Evolutionary conservation across 306 rosid genomes (phyloP), one percentile per base, ranked within the genome.

Genomic region (Mucuna pruriens): DNA sequence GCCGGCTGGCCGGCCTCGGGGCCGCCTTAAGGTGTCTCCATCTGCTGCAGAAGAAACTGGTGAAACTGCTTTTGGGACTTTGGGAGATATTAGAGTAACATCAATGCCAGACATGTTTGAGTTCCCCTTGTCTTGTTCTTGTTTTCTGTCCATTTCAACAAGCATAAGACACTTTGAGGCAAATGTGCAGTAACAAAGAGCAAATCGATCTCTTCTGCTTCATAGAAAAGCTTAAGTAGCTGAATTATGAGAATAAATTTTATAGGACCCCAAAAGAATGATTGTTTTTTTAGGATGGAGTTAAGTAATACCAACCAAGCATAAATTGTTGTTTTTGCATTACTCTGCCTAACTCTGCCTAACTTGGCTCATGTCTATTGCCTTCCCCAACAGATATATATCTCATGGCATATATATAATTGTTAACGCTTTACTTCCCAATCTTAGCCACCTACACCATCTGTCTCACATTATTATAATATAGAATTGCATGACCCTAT

Each of bases 1-100:
- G 16, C 97, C 92, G 0, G 91, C 97, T 0, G 92, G 97, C 49
- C 94, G 71, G 29, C 97, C 94, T 2, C 94, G 86, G 6, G 94
- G 94, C 2, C 97, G 82, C 82, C 91, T 80, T 42, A 80, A 76
- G 46, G 87, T 58, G 71, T 92, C 94, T 17, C 91, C 88, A 3
- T 84, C 90, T 1, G 85, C 86, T 2, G 87, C 90, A 22, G 89
- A 86, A 63, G 97, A 85, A 76, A 90, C 84, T 0, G 90, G 92
- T 19, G 86, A 71, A 78, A 85, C 91, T 23, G 87, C 83, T 78
- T 86, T 91, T 5, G 92, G 88, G 39, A 88, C 75, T 40, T 88
- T 82, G 19, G 88, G 80, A 60, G 86, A 79, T 77, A 78, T 67
- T 7, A 84, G 74, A 34, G 84, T 23, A 16, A 85, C 88, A 82